A percentile compares a stretch with the other conserved stretches of the same genome.
phyloP scores from a whole-genome alignment of 768 basidiomycete species.

The Mycena leptocephala region DNA sequence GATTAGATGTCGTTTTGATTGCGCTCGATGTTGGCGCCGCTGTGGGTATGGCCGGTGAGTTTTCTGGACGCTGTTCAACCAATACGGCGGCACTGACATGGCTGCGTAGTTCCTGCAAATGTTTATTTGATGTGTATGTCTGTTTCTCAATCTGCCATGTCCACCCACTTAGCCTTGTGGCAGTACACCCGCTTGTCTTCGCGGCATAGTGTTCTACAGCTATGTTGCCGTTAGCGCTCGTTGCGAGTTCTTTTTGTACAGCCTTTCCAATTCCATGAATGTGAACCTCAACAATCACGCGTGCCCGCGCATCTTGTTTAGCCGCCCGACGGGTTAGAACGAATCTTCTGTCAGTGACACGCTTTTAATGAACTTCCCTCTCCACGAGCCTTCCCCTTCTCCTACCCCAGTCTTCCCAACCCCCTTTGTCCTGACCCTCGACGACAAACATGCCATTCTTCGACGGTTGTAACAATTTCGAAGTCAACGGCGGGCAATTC shows the following conservation, averaged over 20 bases:
- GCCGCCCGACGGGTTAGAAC: neutral
- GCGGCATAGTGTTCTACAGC: too few species aligned
- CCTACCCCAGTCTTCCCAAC: neutral
- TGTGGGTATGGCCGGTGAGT: too few species aligned
- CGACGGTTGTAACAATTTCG: neutral
- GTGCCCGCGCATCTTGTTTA: neutral
- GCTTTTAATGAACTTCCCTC: neutral
- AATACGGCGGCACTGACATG: too few species aligned
- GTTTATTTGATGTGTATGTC: too few species aligned
- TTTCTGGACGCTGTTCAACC: too few species aligned
- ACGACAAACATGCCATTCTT: slow-evolving; percentile 20
- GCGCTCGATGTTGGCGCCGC: too few species aligned
- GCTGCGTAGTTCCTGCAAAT: too few species aligned
- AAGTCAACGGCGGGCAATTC: slow-evolving; percentile 8
- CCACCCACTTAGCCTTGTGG: too few species aligned
- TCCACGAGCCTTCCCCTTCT: neutral
- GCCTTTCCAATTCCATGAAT: neutral
- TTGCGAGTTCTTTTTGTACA: neutral
- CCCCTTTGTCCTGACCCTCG: neutral
- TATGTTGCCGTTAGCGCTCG: slow-evolving; percentile 1
- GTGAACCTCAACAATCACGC: neutral
- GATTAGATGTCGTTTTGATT: too few species aligned
- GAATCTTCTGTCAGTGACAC: neutral
- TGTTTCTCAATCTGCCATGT: too few species aligned
- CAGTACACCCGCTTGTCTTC: too few species aligned